Conservation (phyloP, 345 rosid species). For the Crucihimalaya himalaica region DNA sequence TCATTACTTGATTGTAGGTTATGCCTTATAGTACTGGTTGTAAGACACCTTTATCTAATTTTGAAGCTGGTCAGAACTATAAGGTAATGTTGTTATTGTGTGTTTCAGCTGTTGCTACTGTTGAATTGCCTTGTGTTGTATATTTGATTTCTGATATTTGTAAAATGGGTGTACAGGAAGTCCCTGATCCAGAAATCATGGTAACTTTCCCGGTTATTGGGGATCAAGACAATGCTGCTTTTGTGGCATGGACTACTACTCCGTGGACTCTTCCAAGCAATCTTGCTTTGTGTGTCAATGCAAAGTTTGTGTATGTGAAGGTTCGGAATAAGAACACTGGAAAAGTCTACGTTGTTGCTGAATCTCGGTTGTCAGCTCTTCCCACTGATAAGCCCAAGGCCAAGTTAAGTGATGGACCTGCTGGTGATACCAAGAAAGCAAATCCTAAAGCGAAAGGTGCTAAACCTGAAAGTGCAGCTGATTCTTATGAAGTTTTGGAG, state of each 20-base stretch:
- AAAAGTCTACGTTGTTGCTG: conserved; percentile 78
- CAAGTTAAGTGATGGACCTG: conserved; percentile 48
- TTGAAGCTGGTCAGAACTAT: conserved; percentile 84
- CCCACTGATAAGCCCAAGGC: conserved; percentile 80
- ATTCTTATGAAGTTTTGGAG: conserved; percentile 66
- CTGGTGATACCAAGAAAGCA: conserved; percentile 57
- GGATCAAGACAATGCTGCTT: conserved; percentile 78
- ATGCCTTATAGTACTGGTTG: conserved; percentile 98
- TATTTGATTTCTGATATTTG: conserved; percentile 21
- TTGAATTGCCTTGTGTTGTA: not conserved
- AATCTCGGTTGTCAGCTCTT: conserved; percentile 72
- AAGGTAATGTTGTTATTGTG: no score
- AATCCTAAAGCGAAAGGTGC: conserved; percentile 61
- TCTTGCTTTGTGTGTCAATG: conserved; percentile 91
- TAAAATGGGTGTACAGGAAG: conserved; percentile 49
- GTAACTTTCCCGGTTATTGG: conserved; percentile 78
- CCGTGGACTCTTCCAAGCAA: conserved; percentile 99
- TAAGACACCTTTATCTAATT: conserved; percentile 83
- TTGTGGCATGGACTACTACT: conserved; percentile 98
- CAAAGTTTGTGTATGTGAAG: conserved; percentile 73
- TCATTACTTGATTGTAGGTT: conserved; percentile 52
- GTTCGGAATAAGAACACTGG: conserved; percentile 76
- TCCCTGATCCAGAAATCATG: conserved; percentile 88
- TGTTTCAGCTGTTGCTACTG: not conserved
- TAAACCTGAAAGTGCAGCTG: conserved; percentile 55